Evolutionary conservation across 2,329 filamentous ascomycete genomes (phyloP).

Genomic region (Metarhizium rileyi): DNA sequence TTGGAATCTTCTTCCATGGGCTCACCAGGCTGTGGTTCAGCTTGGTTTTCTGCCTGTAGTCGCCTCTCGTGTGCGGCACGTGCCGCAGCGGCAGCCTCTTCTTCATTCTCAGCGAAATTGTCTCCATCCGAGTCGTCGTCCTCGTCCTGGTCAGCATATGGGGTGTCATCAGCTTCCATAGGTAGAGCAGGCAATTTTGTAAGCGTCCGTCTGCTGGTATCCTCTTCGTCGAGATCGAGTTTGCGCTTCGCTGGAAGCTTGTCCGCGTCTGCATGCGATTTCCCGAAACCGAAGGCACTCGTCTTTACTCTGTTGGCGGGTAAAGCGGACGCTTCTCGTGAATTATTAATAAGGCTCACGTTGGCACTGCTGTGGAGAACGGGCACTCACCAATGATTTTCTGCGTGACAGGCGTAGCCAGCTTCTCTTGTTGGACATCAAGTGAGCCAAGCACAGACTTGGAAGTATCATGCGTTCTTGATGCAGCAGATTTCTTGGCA

Average conservation of each 20-base stretch:
- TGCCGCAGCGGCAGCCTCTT: conserved; percentile 77
- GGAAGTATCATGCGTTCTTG: conserved; percentile 43
- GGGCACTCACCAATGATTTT: conserved; percentile 25
- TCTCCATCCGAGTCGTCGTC: conserved; percentile 67
- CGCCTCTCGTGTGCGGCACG: conserved; percentile 79
- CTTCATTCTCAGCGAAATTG: conserved; percentile 73
- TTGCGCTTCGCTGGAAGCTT: conserved; percentile 63
- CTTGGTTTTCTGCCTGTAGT: conserved; percentile 38
- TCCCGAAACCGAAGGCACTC: conserved; percentile 75
- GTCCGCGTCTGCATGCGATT: conserved; percentile 53
- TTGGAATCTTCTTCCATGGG: conserved; percentile 25
- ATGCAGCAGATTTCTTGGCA: conserved; percentile 63
- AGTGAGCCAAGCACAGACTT: conserved; percentile 39
- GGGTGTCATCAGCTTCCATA: conserved; percentile 51
- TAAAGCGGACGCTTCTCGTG: conserved; percentile 39
- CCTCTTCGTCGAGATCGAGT: conserved; percentile 80
- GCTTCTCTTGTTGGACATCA: conserved; percentile 27
- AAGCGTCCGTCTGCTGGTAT: conserved; percentile 76
- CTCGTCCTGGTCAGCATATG: conserved; percentile 53
- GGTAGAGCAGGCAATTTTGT: conserved; percentile 78
- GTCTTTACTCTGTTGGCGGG: conserved; percentile 65
- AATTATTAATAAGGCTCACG: conserved; percentile 8
- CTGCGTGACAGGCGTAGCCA: conserved; percentile 22
- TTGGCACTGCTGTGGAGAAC: background rate
- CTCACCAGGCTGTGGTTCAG: conserved; percentile 35